Base-by-base conservation (phyloP, 306 rosid species). In the Quercus parvula region DNA sequence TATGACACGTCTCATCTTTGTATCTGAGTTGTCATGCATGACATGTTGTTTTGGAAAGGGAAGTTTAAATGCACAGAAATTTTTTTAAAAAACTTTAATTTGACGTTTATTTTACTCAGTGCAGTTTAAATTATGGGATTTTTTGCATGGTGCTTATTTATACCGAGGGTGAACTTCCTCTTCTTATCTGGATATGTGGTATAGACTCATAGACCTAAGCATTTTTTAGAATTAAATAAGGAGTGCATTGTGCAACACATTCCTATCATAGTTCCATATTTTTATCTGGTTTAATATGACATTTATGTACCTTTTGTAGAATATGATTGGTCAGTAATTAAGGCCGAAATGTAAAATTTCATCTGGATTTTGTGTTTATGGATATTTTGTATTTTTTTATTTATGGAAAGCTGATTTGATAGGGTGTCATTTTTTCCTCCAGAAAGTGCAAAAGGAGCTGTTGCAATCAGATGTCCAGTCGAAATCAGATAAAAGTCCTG, bases 401-500 rank as follows among this genome's bases (percentile, higher is more conserved):
- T 1, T n/a, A 12, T 11, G 46, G 4, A 11, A 8, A 66, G 46
- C 52, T 83, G 75, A 63, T 79, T 87, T 59, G 38, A 1, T 67
- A 4, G 41, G 7, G 28, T 64, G 71, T 76, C 76, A 55, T 62
- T 77, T 73, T 64, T 76, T 83, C 58, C 28, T 81, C 31, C 92
- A 94, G 99, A 94, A 88, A 87, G 97, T 94, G 14, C 99, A 94
- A 87, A 91, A 85, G 89, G 91, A 87, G 66, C 85, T 92, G 69
- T 64, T 94, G 79, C 91, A 92, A 82, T 91, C 99, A 18, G 97
- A 94, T 66, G 95, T 92, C 41, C 99, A 92, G 70, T 91, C 99
- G 6, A 94, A 92, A 84, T 92, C 95, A 44, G 99, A 94, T 69
- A 90, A 88, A 89, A 92, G 91, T 87, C 99, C 99, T 1, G 99